Evolutionary conservation across 2,329 filamentous ascomycete species (phyloP).

Genomic region (Monosporascus sp.): DNA sequence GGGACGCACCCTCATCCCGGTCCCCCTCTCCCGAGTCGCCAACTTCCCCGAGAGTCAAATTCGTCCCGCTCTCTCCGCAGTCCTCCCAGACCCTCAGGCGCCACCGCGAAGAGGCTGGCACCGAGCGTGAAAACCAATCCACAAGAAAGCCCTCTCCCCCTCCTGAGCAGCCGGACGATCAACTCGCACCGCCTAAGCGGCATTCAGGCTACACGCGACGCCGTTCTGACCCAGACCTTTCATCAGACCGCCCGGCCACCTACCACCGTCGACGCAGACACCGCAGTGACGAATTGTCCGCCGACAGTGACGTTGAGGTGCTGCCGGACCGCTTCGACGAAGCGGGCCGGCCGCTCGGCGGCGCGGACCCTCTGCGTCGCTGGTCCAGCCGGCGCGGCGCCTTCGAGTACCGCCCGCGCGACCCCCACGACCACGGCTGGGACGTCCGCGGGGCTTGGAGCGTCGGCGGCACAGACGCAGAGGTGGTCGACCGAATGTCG

Average conservation of each 20-base stretch:
- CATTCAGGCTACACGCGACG: constrained; percentile 7
- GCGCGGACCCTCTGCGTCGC: constrained; percentile 1
- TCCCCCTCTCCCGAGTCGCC: constrained; percentile 3
- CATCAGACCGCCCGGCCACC: constrained; percentile 8
- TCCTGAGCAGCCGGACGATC: background rate
- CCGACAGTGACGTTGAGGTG: constrained; percentile 20
- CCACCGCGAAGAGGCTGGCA: constrained; percentile 13
- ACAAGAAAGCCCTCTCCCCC: background rate
- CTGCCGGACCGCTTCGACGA: constrained; percentile 27
- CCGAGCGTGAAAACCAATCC: constrained; percentile 1
- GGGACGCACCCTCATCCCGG: background rate
- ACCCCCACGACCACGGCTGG: background rate
- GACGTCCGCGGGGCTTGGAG: constrained; percentile 5
- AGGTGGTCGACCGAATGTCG: constrained; percentile 7
- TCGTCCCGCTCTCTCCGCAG: constrained; percentile 24
- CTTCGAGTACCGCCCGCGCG: constrained; percentile 16
- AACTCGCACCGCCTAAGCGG: background rate
- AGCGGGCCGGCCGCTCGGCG: constrained; percentile 15
- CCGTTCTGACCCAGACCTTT: constrained; percentile 19
- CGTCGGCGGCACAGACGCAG: constrained; percentile 7
- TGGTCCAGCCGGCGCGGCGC: constrained; percentile 10
- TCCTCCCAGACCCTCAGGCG: constrained; percentile 22
- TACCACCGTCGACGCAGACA: constrained; percentile 6
- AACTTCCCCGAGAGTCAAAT: constrained; percentile 18
- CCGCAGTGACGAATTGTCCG: constrained; percentile 4